A percentile compares a stretch with the other conserved stretches of the same genome.
Evolutionary conservation across 148 eudicot genomes (phyloP).

Genomic region (Vaccinium corymbosum): DNA sequence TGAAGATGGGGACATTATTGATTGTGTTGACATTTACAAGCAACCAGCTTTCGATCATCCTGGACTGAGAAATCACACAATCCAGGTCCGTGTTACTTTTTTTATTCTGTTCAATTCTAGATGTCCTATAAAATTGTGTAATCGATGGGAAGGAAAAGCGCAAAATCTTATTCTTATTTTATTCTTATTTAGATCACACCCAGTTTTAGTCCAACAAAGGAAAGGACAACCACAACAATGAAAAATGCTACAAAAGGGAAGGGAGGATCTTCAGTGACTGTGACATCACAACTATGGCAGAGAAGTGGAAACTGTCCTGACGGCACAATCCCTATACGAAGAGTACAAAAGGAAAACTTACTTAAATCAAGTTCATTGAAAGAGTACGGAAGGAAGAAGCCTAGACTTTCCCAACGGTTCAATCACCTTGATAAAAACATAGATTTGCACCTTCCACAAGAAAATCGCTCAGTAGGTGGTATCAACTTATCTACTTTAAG

Average conservation of each 20-base stretch:
- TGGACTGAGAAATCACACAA: slow-evolving; percentile 47
- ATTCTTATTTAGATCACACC: slow-evolving; percentile 40
- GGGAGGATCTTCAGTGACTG: slow-evolving; percentile 6
- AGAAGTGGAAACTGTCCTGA: slow-evolving; percentile 58
- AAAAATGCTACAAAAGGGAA: slow-evolving; percentile 11
- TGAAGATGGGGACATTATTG: slow-evolving; percentile 71
- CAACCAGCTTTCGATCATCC: slow-evolving; percentile 66
- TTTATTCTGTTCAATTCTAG: no score
- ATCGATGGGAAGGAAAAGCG: no score
- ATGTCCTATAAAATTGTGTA: background rate
- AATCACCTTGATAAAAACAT: slow-evolving; percentile 3
- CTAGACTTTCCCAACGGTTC: slow-evolving; percentile 5
- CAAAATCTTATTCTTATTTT: background rate
- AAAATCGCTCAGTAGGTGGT: slow-evolving; percentile 39
- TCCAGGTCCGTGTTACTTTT: slow-evolving; percentile 36
- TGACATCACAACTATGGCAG: slow-evolving; percentile 50
- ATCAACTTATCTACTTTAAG: background rate
- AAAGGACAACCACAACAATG: slow-evolving; percentile 16
- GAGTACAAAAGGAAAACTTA: slow-evolving; percentile 30
- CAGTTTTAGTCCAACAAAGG: slow-evolving; percentile 18
- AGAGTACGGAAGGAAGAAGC: slow-evolving; percentile 36
- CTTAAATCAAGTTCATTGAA: slow-evolving; percentile 18
- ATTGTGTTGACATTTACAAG: slow-evolving; percentile 54
- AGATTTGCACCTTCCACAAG: slow-evolving; percentile 15
- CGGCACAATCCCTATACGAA: slow-evolving; percentile 57